Evolutionary conservation across 2,329 filamentous ascomycete species (phyloP), one percentile per base, ranked within the genome.

Genomic region (Penicillium sp.): DNA sequence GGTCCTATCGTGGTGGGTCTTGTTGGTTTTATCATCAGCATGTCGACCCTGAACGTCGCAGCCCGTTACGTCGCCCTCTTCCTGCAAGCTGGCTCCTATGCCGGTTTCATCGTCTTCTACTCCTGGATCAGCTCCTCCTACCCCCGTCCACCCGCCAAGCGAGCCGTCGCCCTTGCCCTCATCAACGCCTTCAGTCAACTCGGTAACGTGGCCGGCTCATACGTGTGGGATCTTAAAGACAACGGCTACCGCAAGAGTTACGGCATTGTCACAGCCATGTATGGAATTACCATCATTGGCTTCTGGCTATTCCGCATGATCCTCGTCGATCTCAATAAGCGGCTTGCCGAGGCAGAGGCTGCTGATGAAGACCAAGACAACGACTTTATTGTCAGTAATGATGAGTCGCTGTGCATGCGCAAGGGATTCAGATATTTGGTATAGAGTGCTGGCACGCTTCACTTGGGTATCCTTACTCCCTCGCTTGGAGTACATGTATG

Each of bases 111-210:
- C 46, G 64, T 67, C 34, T 67, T 67, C 59, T 67, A 67, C 56
- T 67, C 65, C 16, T 67, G 64, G 64, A 67, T 67, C 60, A 67
- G 65, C 52, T 59, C 63, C 24, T 67, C 65, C 3, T 81, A 92
- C 55, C 88, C 89, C 0, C 83, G 89, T 2, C 89, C 90, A 1
- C 87, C 88, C 0, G 87, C 89, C 18, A 91, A 91, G 75, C 82
- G 88, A 51, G 85, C 85, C 5, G 84, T 88, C 0, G 88, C 87
- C 0, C 71, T 92, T 3, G 90, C 88, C 3, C 85, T 89, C 59
- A 89, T 92, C 75, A 92, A 92, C 68, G 87, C 87, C 1, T 79
- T 90, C 23, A 83, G 81, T 18, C 65, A 67, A 72, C 74, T 85
- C 2, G 82, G 82, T 48, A 85, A 84, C 64, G 77, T 84, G 0